Percentiles rank a stretch among this genome's conserved stretches.
phyloP scores from a whole-genome alignment of 495 filamentous ascomycete species.

The Talaromyces nanjingensis region DNA sequence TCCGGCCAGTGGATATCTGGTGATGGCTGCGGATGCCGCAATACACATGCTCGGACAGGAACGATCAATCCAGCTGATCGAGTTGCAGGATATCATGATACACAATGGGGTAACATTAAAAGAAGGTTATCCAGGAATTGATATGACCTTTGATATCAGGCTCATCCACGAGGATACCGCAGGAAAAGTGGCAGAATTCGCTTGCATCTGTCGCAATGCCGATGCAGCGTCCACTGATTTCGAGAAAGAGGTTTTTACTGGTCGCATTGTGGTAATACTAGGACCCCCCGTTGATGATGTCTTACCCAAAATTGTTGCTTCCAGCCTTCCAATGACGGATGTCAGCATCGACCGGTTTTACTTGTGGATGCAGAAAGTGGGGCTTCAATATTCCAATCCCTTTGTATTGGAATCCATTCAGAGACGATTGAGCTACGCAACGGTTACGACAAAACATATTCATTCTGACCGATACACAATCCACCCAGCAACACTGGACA shows the following conservation, averaged over 20 bases:
- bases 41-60: constrained; percentile 5
- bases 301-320: neutral
- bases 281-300: neutral
- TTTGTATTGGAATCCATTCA: constrained; percentile 19
- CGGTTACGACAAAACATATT: constrained; percentile 11
- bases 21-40: constrained; percentile 51
- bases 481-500: constrained; percentile 37
- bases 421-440: constrained; percentile 20
- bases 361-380: constrained; percentile 23
- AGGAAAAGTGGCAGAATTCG: neutral
- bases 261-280: neutral
- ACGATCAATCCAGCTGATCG: constrained; percentile 19
- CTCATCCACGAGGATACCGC: constrained; percentile 15
- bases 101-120: constrained; percentile 42
- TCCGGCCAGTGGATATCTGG: constrained; percentile 50
- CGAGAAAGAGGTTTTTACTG: neutral
- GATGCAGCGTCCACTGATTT: neutral
- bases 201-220: neutral
- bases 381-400: constrained; percentile 25
- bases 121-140: constrained; percentile 38
- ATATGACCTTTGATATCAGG: constrained; percentile 31
- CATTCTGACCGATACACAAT: constrained; percentile 7
- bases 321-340: neutral
- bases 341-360: constrained; percentile 31
- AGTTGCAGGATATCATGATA: constrained; percentile 33